Conservation (phyloP, 305 asterid genomes). For the Fraxinus platypoda region DNA sequence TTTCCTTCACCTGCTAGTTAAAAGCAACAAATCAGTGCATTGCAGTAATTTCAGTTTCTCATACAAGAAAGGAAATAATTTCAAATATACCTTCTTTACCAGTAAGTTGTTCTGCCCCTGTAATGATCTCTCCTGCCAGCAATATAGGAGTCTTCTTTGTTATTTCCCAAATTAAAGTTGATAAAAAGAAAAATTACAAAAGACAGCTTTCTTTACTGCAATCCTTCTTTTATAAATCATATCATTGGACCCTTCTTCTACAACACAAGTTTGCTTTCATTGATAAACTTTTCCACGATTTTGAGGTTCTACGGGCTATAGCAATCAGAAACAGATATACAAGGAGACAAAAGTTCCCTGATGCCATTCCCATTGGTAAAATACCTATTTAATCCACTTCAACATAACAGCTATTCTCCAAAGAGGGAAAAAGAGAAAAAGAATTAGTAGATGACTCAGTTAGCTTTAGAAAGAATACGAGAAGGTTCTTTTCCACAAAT, state of each 20-base stretch:
- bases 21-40: neutral
- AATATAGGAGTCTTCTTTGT: neutral
- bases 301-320: neutral
- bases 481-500: neutral
- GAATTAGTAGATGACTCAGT: neutral
- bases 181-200: neutral
- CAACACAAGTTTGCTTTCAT: neutral
- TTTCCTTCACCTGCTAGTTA: conserved; percentile 44
- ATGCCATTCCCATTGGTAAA: neutral
- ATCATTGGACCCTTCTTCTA: neutral
- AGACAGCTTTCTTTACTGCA: neutral
- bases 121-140: conserved; percentile 61
- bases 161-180: neutral
- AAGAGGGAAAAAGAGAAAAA: neutral
- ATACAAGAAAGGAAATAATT: neutral
- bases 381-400: neutral
- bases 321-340: neutral
- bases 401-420: neutral
- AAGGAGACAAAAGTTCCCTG: neutral
- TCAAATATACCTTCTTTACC: conserved; percentile 37
- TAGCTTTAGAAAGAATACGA: neutral
- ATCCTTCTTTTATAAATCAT: neutral
- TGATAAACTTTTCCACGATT: neutral
- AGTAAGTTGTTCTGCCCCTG: conserved; percentile 51
- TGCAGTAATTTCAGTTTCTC: neutral